These are phyloP conservation scores for Arabidopsis suecica DNA, from an alignment of 345 rosid genomes.

Conservation along the genomic window DNA sequence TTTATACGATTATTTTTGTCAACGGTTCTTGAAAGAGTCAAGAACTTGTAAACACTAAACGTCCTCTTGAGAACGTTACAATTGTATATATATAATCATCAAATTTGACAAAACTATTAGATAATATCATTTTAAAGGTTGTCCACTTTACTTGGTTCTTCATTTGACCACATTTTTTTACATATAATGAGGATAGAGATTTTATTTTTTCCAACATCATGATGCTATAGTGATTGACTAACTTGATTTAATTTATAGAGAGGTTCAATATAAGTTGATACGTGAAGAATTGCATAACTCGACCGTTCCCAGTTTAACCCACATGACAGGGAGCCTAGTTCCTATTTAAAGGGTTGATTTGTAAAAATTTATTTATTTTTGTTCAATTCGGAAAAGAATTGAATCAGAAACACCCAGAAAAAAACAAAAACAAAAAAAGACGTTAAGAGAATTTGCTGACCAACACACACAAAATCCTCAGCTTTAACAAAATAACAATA, in stretches of 20 bases:
- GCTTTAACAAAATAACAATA: not conserved
- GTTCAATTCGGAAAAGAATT: not conserved
- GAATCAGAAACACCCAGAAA: not conserved
- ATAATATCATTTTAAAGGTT: not conserved
- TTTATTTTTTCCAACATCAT: not conserved
- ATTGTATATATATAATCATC: not conserved
- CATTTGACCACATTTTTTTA: not conserved
- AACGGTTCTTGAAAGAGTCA: slow-evolving; percentile 34
- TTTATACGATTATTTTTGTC: slow-evolving; percentile 1
- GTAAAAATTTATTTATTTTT: not conserved
- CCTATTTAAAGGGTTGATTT: not conserved
- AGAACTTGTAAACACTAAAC: slow-evolving; percentile 28
- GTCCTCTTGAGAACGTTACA: slow-evolving; percentile 26
- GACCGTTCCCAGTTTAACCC: not conserved
- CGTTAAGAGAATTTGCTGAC: not conserved
- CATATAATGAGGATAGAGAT: not conserved
- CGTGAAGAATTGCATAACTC: not conserved
- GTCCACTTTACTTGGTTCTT: not conserved
- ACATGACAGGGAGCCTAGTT: not conserved
- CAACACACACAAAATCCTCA: not conserved
- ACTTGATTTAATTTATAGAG: not conserved
- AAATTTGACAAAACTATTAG: not conserved
- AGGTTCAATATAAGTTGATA: not conserved
- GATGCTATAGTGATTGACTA: not conserved
- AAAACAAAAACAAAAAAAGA: not conserved